These are phyloP conservation scores for Schizophyllum amplum DNA, from an alignment of 1,284 basidiomycete species.

Conservation along the genomic window DNA sequence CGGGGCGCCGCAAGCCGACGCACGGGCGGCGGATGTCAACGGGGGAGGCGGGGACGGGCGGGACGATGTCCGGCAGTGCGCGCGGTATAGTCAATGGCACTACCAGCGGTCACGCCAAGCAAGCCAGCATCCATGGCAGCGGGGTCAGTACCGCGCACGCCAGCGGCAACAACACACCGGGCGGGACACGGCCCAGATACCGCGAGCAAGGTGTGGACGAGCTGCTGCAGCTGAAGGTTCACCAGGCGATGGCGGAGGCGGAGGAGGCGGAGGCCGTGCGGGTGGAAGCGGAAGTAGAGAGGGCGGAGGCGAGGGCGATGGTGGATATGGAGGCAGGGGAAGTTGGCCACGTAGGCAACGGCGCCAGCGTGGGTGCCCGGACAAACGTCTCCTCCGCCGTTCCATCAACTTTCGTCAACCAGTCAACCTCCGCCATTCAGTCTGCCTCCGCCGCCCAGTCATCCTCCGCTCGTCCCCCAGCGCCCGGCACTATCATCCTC, in stretches of 20 bases:
- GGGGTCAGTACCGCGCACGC: conserved; percentile 5
- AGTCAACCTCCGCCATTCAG: neutral
- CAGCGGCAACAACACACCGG: conserved; percentile 32
- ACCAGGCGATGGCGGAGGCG: conserved; percentile 62
- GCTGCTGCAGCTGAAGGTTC: conserved; percentile 77
- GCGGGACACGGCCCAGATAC: conserved; percentile 19
- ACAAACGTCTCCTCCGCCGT: no score
- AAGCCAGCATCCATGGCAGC: conserved; percentile 10
- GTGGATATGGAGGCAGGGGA: no score
- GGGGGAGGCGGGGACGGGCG: no score
- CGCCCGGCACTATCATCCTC: conserved; percentile 75
- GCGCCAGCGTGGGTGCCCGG: no score
- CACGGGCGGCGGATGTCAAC: conserved; percentile 12
- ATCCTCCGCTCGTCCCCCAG: conserved; percentile 51
- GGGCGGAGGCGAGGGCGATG: no score
- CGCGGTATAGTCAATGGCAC: neutral
- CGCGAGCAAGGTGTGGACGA: conserved; percentile 86
- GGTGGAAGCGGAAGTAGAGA: no score
- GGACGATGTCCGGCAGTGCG: no score
- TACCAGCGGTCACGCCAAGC: no score
- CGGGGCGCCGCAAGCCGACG: conserved; percentile 5
- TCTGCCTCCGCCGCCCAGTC: no score
- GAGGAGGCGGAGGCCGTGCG: neutral
- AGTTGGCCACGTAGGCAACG: no score
- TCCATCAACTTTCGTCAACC: neutral